These are phyloP conservation scores for Termitomyces sp. DNA, from an alignment of 768 basidiomycete genomes.

Conservation along the genomic window DNA sequence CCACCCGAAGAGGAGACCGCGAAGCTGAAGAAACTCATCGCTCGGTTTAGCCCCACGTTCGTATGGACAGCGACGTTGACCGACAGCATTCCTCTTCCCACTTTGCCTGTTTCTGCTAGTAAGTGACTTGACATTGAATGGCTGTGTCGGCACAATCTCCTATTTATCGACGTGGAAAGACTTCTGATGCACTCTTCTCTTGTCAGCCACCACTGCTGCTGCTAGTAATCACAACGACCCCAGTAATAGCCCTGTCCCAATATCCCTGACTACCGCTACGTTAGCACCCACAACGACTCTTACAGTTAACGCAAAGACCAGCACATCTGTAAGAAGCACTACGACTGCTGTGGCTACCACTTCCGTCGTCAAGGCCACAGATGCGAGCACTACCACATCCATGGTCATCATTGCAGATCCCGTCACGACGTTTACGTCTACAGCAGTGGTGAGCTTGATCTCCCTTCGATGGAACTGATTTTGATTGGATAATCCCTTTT, in stretches of 20 bases:
- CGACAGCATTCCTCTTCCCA: not conserved
- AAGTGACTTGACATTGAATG: not conserved
- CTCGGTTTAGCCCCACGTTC: slow-evolving; percentile 19
- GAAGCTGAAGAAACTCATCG: slow-evolving; percentile 9
- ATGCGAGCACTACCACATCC: not conserved
- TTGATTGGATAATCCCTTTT: not conserved
- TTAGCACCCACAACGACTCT: not conserved
- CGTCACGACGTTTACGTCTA: not conserved
- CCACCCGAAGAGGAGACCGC: slow-evolving; percentile 11
- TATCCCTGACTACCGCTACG: no score
- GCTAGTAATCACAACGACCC: no score
- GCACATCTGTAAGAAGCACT: no score
- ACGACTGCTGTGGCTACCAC: not conserved
- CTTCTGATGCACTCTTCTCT: no score
- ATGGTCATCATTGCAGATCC: not conserved
- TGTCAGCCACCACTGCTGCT: no score
- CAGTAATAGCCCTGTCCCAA: no score
- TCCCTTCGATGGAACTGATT: not conserved
- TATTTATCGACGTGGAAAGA: no score
- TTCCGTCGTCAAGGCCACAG: not conserved
- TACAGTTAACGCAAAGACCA: not conserved
- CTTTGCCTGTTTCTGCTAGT: slow-evolving; percentile 2
- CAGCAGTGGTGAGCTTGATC: not conserved
- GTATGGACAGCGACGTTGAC: slow-evolving; percentile 9
- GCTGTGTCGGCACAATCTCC: no score